These are phyloP conservation scores for Wallacemonas sp. DNA, from an alignment of 208 protist species.

Conservation along the genomic window DNA sequence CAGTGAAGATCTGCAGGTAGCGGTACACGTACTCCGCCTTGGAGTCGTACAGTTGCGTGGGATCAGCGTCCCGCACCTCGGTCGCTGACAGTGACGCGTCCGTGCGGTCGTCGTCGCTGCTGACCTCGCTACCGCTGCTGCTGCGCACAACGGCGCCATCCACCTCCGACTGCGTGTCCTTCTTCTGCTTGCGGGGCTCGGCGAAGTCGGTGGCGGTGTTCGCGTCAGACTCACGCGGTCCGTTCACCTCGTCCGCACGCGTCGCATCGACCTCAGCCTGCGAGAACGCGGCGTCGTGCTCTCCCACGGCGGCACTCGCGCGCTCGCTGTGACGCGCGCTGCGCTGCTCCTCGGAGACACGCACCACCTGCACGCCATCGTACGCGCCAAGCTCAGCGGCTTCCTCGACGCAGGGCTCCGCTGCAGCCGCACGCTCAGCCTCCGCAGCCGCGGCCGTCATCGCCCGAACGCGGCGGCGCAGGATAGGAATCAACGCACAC, in stretches of 20 bases:
- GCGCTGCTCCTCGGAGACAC: background rate
- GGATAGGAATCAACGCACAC: conserved; percentile 50
- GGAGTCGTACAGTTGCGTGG: conserved; percentile 52
- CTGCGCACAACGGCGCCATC: conserved; percentile 9
- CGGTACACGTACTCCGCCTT: conserved; percentile 73
- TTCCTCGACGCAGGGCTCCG: conserved; percentile 6
- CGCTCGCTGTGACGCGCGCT: conserved; percentile 13
- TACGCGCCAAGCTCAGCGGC: conserved; percentile 12
- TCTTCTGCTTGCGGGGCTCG: background rate
- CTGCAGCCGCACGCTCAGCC: conserved; percentile 16
- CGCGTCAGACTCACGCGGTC: conserved; percentile 1
- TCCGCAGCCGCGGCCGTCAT: conserved; percentile 30
- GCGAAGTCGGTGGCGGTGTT: conserved; percentile 1
- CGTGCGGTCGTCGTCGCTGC: conserved; percentile 2
- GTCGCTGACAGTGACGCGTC: too few species aligned
- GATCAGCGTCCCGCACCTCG: conserved; percentile 34
- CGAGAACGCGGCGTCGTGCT: conserved; percentile 2
- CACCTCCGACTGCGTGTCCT: background rate
- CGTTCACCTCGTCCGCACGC: background rate
- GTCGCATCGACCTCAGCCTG: background rate
- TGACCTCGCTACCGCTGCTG: conserved; percentile 4
- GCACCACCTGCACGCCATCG: conserved; percentile 3
- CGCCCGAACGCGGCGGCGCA: conserved; percentile 41
- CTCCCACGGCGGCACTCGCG: background rate
- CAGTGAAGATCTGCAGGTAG: conserved; percentile 84